Evolutionary conservation across 306 rosid species (phyloP), one percentile per base, ranked within the genome.

Genomic region (Aeschynomene evenia): DNA sequence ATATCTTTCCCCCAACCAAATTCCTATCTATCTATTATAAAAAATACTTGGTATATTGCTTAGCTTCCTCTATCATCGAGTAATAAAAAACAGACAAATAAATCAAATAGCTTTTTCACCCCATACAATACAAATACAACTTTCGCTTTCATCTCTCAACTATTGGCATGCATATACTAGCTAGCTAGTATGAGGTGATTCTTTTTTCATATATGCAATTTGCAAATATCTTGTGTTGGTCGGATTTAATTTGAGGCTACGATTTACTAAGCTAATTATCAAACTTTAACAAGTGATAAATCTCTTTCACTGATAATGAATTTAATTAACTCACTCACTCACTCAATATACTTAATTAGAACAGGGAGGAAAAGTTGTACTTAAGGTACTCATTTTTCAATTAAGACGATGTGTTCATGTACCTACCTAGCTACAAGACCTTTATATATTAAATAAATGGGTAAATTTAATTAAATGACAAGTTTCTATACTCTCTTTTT

Each of bases 121-220:
- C n/a, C n/a, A n/a, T n/a, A n/a, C n/a, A n/a, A n/a, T n/a, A n/a
- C 7, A 0, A 59, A 73, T n/a, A 28, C 59, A 24, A 29, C 14
- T 43, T 60, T 73, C 71, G 56, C 69, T 79, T 66, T 73, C 74
- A 79, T n/a, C n/a, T n/a, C n/a, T n/a, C n/a, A n/a, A n/a, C n/a
- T n/a, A n/a, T n/a, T n/a, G n/a, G n/a, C n/a, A n/a, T n/a, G n/a
- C n/a, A n/a, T n/a, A n/a, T n/a, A n/a, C n/a, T n/a, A n/a, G n/a
- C n/a, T n/a, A n/a, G n/a, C n/a, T n/a, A n/a, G n/a, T n/a, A n/a
- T n/a, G n/a, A n/a, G n/a, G n/a, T n/a, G n/a, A n/a, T n/a, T n/a
- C 20, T 59, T 20, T 28, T 26, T 1, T 1, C 54, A 37, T 46
- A 68, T 14, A 37, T 23, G 19, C n/a, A n/a, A n/a, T n/a, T n/a